Conservation (phyloP, 768 basidiomycete genomes). For the Chalciporus piperatus region DNA sequence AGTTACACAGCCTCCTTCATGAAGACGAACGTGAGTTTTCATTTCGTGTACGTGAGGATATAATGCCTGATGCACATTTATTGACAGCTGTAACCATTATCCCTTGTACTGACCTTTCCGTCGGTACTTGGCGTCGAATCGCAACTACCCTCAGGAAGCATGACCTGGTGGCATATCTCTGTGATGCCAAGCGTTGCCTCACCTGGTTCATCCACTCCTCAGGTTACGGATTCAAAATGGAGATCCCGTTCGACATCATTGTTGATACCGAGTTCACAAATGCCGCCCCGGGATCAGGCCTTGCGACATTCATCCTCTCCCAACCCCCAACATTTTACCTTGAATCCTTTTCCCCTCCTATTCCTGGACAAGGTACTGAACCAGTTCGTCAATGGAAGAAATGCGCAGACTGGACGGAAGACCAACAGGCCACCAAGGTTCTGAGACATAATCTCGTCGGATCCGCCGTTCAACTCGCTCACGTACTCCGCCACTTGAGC, state of each 20-base stretch:
- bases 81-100: conserved; percentile 67
- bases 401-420: conserved; percentile 77
- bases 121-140: conserved; percentile 79
- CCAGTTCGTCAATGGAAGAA: conserved; percentile 52
- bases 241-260: conserved; percentile 68
- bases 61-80: conserved; percentile 1
- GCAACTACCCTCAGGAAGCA: conserved; percentile 50
- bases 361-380: conserved; percentile 28
- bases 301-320: conserved; percentile 63
- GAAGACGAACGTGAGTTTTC: conserved; percentile 68
- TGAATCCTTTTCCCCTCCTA: conserved; percentile 41
- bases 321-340: conserved; percentile 68
- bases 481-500: conserved; percentile 50
- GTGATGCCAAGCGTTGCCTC: conserved; percentile 60
- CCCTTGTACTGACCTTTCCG: conserved; percentile 68
- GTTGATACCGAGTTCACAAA: conserved; percentile 55
- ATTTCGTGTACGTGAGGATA: background rate
- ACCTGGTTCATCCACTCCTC: conserved; percentile 78
- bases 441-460: conserved; percentile 66
- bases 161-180: conserved; percentile 76
- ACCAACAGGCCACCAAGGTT: conserved; percentile 60
- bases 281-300: conserved; percentile 51
- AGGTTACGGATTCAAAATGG: conserved; percentile 83
- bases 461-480: conserved; percentile 56
- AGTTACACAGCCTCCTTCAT: conserved; percentile 64